Evolutionary conservation across 176 grass and related monocot genomes (phyloP), one percentile per base, ranked within the genome.

Genomic region (barley (Hordeum vulgare)): DNA sequence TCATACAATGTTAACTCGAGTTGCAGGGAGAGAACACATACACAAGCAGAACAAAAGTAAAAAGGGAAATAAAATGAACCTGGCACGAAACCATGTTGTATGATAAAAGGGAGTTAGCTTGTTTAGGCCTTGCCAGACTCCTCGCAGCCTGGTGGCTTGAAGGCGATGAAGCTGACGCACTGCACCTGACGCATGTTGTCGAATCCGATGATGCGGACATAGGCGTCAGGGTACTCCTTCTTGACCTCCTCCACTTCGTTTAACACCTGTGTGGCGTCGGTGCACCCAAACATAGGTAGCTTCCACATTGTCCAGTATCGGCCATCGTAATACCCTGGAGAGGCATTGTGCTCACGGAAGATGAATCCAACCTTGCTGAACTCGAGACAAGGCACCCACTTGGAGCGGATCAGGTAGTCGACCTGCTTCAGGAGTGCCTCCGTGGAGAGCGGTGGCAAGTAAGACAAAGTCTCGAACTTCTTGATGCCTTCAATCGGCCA

Each of bases 231-330:
- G n/a, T n/a, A 90, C 9, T 71, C 86, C 27, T 85, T 85, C 58
- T 87, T 94, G 85, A 31, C 58, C 67, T 94, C 90, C 67, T 71
- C 66, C 3, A 97, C 12, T 77, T 97, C 90, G 61, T 74, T 83
- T 29, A 20, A 20, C 5, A 97, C 94, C 74, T 94, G 90, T 5
- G 62, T 26, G 20, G 92, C 80, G 33, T 97, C 92, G 27, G 66
- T 92, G 90, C 94, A 94, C 2, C 94, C 94, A 21, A 97, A 94
- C 94, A 97, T 94, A 76, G 91, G 92, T 77, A 97, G 83, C 88
- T 97, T 97, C 94, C 91, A 94, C 91, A 97, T 92, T 65, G 94
- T 97, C 94, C 94, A 97, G 90, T 97, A 97, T 9, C 94, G 80
- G 24, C 85, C 91, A 37, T 97, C 91, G 69, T 97, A 94, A 85